Percentiles rank a stretch among this genome's conserved stretches.
phyloP scores from a whole-genome alignment of 257 asterid genomes.

The Misopates orontium region DNA sequence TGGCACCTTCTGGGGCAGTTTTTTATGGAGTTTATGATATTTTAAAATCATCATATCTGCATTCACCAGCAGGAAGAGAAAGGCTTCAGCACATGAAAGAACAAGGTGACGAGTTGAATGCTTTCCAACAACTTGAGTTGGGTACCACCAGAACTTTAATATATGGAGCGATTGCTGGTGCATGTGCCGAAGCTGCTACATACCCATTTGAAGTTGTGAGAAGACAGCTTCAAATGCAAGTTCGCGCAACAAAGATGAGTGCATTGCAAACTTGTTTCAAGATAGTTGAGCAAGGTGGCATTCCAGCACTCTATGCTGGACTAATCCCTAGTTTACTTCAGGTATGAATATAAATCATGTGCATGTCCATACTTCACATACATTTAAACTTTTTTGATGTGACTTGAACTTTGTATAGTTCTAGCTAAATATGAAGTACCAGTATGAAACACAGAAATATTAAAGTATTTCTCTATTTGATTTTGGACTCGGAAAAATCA shows the following conservation, averaged over 20 bases:
- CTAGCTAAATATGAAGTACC: not conserved
- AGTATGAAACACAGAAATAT: too few species aligned
- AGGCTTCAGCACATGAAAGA: constrained; percentile 72
- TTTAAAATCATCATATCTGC: constrained; percentile 77
- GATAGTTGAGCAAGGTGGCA: constrained; percentile 85
- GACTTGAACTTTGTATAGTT: not conserved
- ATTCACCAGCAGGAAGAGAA: constrained; percentile 71
- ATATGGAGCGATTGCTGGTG: constrained; percentile 96
- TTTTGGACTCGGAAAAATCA: constrained; percentile 8
- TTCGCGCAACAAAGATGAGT: constrained; percentile 70
- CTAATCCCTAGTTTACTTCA: constrained; percentile 89
- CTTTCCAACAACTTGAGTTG: constrained; percentile 87
- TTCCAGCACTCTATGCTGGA: constrained; percentile 90
- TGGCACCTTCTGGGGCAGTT: constrained; percentile 99
- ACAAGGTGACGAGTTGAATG: constrained; percentile 68
- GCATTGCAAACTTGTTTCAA: constrained; percentile 71
- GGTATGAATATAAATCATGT: constrained; percentile 44
- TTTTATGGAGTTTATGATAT: constrained; percentile 94
- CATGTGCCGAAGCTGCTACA: constrained; percentile 92
- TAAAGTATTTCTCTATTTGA: too few species aligned
- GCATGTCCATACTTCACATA: not conserved
- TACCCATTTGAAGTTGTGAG: constrained; percentile 98
- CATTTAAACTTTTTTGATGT: constrained; percentile 3
- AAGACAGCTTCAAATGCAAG: constrained; percentile 98
- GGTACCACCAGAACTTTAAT: constrained; percentile 74